A percentile compares a stretch with the other conserved stretches of the same genome.
phyloP scores from a whole-genome alignment of 306 rosid genomes.

The Trifolium subterraneum region DNA sequence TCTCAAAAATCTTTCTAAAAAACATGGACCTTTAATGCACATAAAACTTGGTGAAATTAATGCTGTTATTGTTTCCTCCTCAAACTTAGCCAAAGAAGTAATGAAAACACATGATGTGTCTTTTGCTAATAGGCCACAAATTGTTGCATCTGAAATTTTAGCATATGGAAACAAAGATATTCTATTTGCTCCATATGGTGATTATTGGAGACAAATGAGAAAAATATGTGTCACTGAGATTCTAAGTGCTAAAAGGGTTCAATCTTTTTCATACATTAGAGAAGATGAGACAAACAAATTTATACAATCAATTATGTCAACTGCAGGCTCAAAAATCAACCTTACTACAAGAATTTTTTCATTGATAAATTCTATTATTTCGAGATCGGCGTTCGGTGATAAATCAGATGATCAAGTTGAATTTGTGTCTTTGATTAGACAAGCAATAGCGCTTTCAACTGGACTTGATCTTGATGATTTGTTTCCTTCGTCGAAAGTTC shows the following conservation, averaged over 20 bases:
- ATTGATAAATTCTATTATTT: not conserved
- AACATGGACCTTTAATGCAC: not conserved
- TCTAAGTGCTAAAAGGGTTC: constrained; percentile 14
- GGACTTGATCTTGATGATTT: constrained; percentile 5
- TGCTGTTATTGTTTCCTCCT: not conserved
- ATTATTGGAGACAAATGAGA: constrained; percentile 16
- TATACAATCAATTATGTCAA: not conserved
- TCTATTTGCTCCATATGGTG: constrained; percentile 13
- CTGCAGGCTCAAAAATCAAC: not conserved
- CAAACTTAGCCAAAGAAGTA: constrained; percentile 29
- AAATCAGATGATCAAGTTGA: not conserved
- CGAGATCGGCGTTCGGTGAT: constrained; percentile 4
- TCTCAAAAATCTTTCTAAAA: not conserved
- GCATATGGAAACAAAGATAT: not conserved
- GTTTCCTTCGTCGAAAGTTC: constrained; percentile 1
- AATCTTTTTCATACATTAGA: constrained; percentile 7
- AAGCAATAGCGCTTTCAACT: not conserved
- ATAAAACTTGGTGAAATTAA: constrained; percentile 35
- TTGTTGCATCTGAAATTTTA: not conserved
- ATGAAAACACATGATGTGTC: constrained; percentile 30
- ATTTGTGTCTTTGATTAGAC: not conserved
- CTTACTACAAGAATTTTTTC: constrained; percentile 5
- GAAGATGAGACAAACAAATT: not conserved
- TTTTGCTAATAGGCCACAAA: constrained; percentile 24
- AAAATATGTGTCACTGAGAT: constrained; percentile 4